A percentile compares a stretch with the other conserved stretches of the same genome.
phyloP scores from a whole-genome alignment of 2,329 filamentous ascomycete genomes.

The Colletotrichum endophyticum region DNA sequence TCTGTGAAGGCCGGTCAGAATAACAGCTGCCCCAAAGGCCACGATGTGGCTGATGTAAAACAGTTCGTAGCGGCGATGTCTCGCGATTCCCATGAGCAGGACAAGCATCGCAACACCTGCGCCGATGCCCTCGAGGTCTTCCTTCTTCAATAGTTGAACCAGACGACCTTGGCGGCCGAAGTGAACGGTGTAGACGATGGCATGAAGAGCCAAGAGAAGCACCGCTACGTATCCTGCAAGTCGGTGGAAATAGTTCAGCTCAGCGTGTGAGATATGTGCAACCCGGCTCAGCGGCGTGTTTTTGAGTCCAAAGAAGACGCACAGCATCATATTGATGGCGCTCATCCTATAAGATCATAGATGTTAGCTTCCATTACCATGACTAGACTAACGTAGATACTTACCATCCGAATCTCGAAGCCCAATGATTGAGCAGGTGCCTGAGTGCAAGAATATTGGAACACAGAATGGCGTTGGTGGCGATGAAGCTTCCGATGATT shows the following conservation, averaged over 20 bases:
- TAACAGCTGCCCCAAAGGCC: slow-evolving; percentile 44
- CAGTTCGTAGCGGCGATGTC: slow-evolving; percentile 46
- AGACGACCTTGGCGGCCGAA: slow-evolving; percentile 28
- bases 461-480: not conserved
- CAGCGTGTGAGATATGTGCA: slow-evolving; percentile 46
- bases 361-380: not conserved
- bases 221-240: slow-evolving; percentile 48
- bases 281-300: slow-evolving; percentile 49
- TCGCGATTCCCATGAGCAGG: slow-evolving; percentile 35
- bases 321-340: slow-evolving; percentile 42
- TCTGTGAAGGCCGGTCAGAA: slow-evolving; percentile 48
- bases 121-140: slow-evolving; percentile 40
- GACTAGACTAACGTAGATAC: not conserved
- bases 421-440: slow-evolving; percentile 11
- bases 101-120: slow-evolving; percentile 41
- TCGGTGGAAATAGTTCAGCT: slow-evolving; percentile 52
- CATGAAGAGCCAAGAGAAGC: slow-evolving; percentile 39
- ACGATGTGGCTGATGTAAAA: slow-evolving; percentile 51
- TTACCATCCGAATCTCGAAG: slow-evolving; percentile 28
- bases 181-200: slow-evolving; percentile 33
- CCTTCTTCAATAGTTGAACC: slow-evolving; percentile 28
- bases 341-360: slow-evolving; percentile 42
- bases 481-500: not conserved
- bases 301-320: slow-evolving; percentile 49
- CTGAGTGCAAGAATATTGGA: not conserved